A percentile compares a stretch with the other conserved stretches of the same genome.
phyloP scores from a whole-genome alignment of 352 stramenopile species.

The Phytophthora foliorum region DNA sequence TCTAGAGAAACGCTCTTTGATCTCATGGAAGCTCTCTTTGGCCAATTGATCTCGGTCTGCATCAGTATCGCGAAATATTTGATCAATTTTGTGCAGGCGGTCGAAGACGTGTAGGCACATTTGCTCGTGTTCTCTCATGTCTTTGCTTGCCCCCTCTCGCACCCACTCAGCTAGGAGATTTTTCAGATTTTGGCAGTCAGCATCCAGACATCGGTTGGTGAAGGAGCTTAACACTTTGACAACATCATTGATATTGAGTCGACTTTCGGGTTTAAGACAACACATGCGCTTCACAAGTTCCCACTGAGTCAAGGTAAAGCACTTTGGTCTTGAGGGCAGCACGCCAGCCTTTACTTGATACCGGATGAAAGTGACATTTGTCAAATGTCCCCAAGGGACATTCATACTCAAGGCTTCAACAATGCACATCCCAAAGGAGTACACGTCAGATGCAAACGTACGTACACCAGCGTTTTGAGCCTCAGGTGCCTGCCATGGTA shows the following conservation, averaged over 20 bases:
- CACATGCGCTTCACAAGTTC: conserved; percentile 2
- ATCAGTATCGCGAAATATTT: neutral
- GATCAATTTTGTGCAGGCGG: neutral
- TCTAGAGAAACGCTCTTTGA: neutral
- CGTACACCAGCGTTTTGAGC: neutral
- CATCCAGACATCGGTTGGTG: neutral
- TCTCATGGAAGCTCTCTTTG: neutral
- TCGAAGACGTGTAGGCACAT: neutral
- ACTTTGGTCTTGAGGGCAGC: neutral
- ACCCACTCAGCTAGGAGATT: neutral
- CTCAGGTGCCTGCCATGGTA: neutral
- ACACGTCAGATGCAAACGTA: neutral
- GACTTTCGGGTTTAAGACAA: neutral
- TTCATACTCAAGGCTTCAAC: neutral
- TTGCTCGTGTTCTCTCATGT: neutral
- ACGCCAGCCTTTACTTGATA: neutral
- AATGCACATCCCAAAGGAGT: neutral
- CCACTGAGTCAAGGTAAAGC: neutral
- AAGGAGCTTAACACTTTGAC: neutral
- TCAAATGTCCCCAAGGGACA: neutral
- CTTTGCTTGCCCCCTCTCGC: neutral
- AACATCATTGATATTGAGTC: neutral
- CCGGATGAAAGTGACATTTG: neutral
- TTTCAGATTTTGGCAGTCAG: neutral
- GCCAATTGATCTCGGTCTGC: neutral